These are phyloP conservation scores for Hyaloscypha finlandica DNA, from an alignment of 495 filamentous ascomycete genomes.

Conservation along the genomic window DNA sequence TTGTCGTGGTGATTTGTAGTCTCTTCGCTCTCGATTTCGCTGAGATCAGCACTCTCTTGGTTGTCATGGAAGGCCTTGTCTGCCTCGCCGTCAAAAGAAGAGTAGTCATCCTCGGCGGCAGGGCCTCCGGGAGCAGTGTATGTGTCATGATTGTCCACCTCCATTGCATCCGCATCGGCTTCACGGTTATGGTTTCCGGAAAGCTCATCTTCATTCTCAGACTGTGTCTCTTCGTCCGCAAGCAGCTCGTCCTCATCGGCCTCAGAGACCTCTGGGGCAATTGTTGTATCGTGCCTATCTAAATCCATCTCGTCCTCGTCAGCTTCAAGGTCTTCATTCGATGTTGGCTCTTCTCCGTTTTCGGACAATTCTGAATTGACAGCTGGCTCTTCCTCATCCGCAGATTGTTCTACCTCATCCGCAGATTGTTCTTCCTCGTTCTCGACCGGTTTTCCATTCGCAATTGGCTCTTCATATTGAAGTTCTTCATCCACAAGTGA, in stretches of 20 bases:
- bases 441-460: neutral
- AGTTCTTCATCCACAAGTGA: neutral
- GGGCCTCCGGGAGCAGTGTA: neutral
- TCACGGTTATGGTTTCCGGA: neutral
- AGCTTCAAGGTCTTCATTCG: neutral
- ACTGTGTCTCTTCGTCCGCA: too few relatives aligned
- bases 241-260: neutral
- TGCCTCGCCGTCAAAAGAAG: neutral
- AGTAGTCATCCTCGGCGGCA: neutral
- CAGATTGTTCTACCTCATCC: neutral
- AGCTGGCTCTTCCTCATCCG: neutral
- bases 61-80: neutral
- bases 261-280: too few relatives aligned
- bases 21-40: neutral
- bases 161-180: neutral
- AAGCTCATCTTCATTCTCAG: neutral
- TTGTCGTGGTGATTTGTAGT: neutral
- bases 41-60: neutral
- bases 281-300: neutral
- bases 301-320: neutral
- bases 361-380: too few relatives aligned
- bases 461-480: neutral
- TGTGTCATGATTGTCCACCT: neutral
- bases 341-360: neutral
- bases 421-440: neutral